Conservation (phyloP, 495 filamentous ascomycete species). For the Beverwykella pulmonaria region DNA sequence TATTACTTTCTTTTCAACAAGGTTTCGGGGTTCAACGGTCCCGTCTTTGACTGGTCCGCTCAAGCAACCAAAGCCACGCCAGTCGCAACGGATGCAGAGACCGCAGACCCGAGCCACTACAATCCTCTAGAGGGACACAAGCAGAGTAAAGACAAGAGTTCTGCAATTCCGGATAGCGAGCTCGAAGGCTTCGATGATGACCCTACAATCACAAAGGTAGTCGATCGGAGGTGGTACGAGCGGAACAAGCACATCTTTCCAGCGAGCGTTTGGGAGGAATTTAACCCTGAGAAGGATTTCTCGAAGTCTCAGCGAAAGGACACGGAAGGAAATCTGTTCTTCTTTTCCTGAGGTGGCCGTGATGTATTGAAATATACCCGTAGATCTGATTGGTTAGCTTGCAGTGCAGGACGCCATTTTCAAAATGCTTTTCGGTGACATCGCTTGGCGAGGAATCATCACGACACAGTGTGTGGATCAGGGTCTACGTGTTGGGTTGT, state of each 20-base stretch:
- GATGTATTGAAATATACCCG: background rate
- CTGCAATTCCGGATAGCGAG: conserved; percentile 40
- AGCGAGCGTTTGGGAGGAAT: conserved; percentile 93
- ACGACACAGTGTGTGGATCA: background rate
- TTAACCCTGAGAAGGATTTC: conserved; percentile 87
- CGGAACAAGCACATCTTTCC: conserved; percentile 97
- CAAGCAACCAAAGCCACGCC: conserved; percentile 41
- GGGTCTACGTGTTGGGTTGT: too few relatives aligned
- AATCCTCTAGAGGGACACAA: conserved; percentile 53
- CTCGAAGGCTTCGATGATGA: conserved; percentile 82
- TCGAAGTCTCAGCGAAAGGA: conserved; percentile 78
- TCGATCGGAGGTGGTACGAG: conserved; percentile 96
- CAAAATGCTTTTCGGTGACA: background rate
- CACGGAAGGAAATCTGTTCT: conserved; percentile 86
- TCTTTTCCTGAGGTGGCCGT: conserved; percentile 63
- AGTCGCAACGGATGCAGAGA: background rate
- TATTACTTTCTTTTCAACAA: conserved; percentile 96
- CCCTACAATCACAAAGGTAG: conserved; percentile 85
- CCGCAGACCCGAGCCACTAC: conserved; percentile 38
- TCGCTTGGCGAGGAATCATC: background rate
- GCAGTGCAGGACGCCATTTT: background rate
- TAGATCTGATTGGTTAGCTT: background rate
- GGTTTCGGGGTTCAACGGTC: conserved; percentile 68
- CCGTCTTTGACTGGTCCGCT: conserved; percentile 78
- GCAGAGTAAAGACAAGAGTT: conserved; percentile 45